phyloP scores from a whole-genome alignment of 1,284 basidiomycete genomes.

The Rugosomyces carneus region DNA sequence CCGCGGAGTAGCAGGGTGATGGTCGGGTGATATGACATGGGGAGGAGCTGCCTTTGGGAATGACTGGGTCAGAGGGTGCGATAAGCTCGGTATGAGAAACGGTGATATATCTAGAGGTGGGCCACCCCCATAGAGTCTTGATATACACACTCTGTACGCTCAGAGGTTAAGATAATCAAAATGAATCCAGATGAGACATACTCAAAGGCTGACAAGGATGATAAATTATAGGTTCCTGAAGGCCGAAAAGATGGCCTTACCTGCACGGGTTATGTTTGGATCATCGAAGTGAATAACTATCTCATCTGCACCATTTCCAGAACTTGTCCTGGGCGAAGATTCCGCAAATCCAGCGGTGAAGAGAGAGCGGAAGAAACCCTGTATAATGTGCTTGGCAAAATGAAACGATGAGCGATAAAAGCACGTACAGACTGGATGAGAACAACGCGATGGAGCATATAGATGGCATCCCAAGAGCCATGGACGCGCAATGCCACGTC shows the following conservation, averaged over 20 bases:
- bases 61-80: slow-evolving; percentile 64
- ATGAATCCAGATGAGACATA: slow-evolving; percentile 25
- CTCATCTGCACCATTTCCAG: slow-evolving; percentile 29
- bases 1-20: slow-evolving; percentile 74
- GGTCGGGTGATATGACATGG: slow-evolving; percentile 37
- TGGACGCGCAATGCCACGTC: slow-evolving; percentile 70
- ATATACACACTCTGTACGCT: slow-evolving; percentile 64
- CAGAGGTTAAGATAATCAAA: slow-evolving; percentile 7
- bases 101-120: slow-evolving; percentile 66
- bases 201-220: slow-evolving; percentile 51
- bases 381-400: slow-evolving; percentile 3
- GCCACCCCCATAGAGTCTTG: slow-evolving; percentile 82
- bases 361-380: slow-evolving; percentile 82
- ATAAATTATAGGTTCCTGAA: background rate
- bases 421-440: slow-evolving; percentile 77
- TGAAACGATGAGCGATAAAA: background rate
- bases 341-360: slow-evolving; percentile 82
- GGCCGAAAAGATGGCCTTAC: slow-evolving; percentile 33
- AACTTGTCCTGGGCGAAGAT: slow-evolving; percentile 32
- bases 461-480: slow-evolving; percentile 71
- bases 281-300: slow-evolving; percentile 78
- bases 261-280: slow-evolving; percentile 78
- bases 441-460: slow-evolving; percentile 76
- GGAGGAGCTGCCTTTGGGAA: slow-evolving; percentile 37
- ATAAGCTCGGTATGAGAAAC: slow-evolving; percentile 57